These are phyloP conservation scores for Scopulariopsis brevicaulis DNA, from an alignment of 2,329 filamentous ascomycete genomes.

Conservation along the genomic window DNA sequence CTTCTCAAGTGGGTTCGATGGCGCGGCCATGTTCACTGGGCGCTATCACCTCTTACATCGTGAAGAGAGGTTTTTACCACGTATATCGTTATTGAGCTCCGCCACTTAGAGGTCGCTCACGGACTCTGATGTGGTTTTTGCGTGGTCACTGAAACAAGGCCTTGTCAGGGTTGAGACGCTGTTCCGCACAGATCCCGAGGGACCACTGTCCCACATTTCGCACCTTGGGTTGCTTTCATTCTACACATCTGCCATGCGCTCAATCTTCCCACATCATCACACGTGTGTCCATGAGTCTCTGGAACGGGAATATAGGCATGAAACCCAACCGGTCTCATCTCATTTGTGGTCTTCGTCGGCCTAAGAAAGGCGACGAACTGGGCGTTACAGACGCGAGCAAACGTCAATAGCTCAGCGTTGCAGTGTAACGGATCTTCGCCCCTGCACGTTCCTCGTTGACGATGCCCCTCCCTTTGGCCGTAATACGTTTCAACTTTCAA, in stretches of 20 bases:
- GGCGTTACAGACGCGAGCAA: neutral
- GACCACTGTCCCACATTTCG: neutral
- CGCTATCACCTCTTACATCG: neutral
- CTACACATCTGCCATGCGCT: neutral
- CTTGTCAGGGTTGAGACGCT: neutral
- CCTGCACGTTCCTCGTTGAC: neutral
- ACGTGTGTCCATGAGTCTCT: neutral
- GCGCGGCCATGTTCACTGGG: too few species aligned
- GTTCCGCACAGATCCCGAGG: neutral
- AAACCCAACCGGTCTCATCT: neutral
- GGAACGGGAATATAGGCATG: neutral
- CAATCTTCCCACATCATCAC: neutral
- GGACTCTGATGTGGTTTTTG: neutral
- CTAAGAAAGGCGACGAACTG: neutral
- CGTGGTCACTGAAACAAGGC: neutral
- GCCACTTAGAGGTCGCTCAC: neutral
- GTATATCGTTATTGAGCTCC: neutral
- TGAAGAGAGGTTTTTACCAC: neutral
- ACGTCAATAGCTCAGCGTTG: neutral
- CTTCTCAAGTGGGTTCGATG: too few species aligned
- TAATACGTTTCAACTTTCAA: neutral
- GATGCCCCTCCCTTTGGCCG: neutral
- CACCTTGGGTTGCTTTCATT: neutral
- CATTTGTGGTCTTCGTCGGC: neutral
- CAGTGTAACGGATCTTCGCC: neutral